Conservation (phyloP, 345 rosid genomes). For the Lenwebbia sp. region DNA sequence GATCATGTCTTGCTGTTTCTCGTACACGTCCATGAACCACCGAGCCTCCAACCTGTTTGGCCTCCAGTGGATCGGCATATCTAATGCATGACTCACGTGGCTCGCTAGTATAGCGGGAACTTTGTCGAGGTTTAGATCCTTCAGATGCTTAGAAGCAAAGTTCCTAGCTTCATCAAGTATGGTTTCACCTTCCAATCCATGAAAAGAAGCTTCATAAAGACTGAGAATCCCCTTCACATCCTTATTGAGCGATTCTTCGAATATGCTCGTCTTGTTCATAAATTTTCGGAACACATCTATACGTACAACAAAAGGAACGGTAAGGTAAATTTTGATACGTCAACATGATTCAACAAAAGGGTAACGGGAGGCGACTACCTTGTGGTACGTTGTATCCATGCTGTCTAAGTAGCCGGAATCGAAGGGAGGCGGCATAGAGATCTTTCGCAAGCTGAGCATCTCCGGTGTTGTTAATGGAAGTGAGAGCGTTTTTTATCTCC, state of each 20-base stretch:
- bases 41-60: conserved; percentile 5
- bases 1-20: background rate
- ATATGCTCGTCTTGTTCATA: background rate
- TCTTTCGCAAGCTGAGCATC: background rate
- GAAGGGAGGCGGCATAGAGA: background rate
- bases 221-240: conserved; percentile 8
- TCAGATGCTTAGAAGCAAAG: background rate
- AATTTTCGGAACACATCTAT: conserved; percentile 10
- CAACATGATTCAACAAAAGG: too few relatives aligned
- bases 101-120: background rate
- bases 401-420: conserved; percentile 10
- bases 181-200: conserved; percentile 4
- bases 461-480: background rate
- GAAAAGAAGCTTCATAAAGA: conserved; percentile 15
- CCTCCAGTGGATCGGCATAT: conserved; percentile 8
- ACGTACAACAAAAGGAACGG: background rate
- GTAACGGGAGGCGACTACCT: background rate
- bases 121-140: background rate
- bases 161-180: conserved; percentile 4
- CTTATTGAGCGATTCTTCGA: background rate
- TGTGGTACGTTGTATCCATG: background rate
- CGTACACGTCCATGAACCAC: conserved; percentile 4
- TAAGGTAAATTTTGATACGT: background rate
- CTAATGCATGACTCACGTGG: conserved; percentile 3
- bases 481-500: background rate